phyloP scores from a whole-genome alignment of 2,329 filamentous ascomycete genomes.

The Talaromyces sp. region DNA sequence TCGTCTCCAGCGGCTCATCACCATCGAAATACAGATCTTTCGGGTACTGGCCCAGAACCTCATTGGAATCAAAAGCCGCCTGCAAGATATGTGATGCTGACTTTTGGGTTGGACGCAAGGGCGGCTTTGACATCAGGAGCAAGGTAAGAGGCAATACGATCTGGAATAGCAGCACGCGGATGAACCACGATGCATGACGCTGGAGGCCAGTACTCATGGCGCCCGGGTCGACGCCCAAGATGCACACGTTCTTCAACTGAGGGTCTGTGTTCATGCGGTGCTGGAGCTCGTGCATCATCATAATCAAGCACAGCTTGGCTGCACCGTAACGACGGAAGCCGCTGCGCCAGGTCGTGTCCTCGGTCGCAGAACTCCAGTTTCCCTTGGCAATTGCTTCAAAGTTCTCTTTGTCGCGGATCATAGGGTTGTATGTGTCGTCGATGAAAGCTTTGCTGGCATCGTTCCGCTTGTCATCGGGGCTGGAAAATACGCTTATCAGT shows the following conservation, averaged over 20 bases:
- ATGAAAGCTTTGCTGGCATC: too few species aligned
- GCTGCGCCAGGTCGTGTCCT: constrained; percentile 19
- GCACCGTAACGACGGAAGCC: constrained; percentile 38
- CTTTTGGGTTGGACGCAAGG: too few species aligned
- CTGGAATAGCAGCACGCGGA: constrained; percentile 4
- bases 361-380: neutral
- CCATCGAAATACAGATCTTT: constrained; percentile 10
- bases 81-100: too few species aligned
- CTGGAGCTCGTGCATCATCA: constrained; percentile 38
- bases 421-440: too few species aligned
- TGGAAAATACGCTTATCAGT: too few species aligned
- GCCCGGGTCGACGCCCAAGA: constrained; percentile 37
- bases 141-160: constrained; percentile 14
- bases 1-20: constrained; percentile 3
- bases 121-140: too few species aligned
- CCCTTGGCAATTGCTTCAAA: too few species aligned
- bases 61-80: too few species aligned
- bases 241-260: constrained; percentile 26
- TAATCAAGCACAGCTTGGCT: constrained; percentile 33
- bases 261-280: constrained; percentile 21
- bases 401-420: too few species aligned
- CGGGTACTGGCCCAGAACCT: neutral
- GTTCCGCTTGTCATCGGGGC: too few species aligned
- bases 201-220: constrained; percentile 31
- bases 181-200: constrained; percentile 14